A percentile compares a stretch with the other conserved stretches of the same genome.
Conservation (phyloP, 352 stramenopile genomes). For the Globisporangium paroecandrum region DNA sequence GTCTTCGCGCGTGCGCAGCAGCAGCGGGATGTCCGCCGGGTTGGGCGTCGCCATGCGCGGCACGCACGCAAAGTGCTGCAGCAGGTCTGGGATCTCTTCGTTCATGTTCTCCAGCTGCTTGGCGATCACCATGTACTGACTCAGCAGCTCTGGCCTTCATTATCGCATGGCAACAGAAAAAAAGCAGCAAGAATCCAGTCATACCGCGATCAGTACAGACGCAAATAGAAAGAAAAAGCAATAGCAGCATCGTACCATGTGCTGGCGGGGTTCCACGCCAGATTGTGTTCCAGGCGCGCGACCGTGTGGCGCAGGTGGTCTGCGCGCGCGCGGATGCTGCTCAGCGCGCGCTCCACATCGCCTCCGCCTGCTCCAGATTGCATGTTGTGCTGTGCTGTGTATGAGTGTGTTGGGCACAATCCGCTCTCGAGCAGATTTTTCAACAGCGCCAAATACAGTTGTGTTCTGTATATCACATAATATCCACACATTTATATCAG, state of each 20-base stretch:
- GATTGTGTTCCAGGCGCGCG: slow-evolving; percentile 66
- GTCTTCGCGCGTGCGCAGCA: slow-evolving; percentile 79
- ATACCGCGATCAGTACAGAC: background rate
- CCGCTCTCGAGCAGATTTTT: background rate
- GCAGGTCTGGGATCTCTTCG: slow-evolving; percentile 79
- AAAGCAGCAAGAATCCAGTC: background rate
- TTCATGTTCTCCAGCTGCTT: slow-evolving; percentile 90
- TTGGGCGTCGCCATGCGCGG: slow-evolving; percentile 82
- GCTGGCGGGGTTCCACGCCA: slow-evolving; percentile 76
- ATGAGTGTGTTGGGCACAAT: background rate
- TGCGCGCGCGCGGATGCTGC: slow-evolving; percentile 74
- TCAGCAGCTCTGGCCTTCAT: slow-evolving; percentile 70
- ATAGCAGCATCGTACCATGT: slow-evolving; percentile 47
- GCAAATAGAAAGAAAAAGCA: background rate
- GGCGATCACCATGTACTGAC: slow-evolving; percentile 84
- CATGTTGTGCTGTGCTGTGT: slow-evolving; percentile 23
- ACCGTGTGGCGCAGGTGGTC: slow-evolving; percentile 82
- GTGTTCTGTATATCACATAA: background rate
- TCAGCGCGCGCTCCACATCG: slow-evolving; percentile 74
- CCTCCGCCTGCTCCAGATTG: slow-evolving; percentile 34
- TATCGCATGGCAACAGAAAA: background rate
- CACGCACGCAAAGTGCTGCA: slow-evolving; percentile 84
- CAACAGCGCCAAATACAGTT: background rate
- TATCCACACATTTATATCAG: background rate
- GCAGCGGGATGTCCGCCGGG: slow-evolving; percentile 67